Base-by-base conservation (phyloP, 495 filamentous ascomycete genomes). In the Hypoxylon cercidicola region DNA sequence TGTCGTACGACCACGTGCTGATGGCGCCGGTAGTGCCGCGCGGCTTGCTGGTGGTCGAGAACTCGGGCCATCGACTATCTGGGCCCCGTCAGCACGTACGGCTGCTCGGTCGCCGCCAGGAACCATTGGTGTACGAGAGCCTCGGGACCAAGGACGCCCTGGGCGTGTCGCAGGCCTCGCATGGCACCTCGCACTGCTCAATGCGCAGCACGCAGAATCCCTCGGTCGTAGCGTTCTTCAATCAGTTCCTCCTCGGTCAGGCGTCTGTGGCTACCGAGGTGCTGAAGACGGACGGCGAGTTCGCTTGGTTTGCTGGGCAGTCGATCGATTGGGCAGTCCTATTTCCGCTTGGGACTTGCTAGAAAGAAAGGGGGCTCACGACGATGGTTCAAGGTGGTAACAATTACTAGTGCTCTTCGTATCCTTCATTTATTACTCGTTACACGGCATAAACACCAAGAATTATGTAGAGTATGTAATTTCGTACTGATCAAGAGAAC, bases 41-140 rank as follows among this genome's bases (percentile, higher is more conserved):
- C 34, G 72, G 60, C n/a, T 56, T 82, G 47, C 59, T 77, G 21
- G 64, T 74, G 20, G 75, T 79, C 35, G 79, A 81, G 70, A 82
- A 82, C 58, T 74, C 75, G n/a, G 72, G 54, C n/a, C 3, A 74
- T 78, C 60, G 74, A 77, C 54, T 82, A 77, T 68, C 72, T 82
- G 50, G 76, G 78, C n/a, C 71, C 73, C 0, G 60, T 70, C 39
- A 75, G 74, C 62, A 78, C 75, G 39, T 77, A 74, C 54, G 79
- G 68, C 8, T 81, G 79, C 68, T 71, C 74, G 63, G 69, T 60
- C 28, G 70, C 75, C 19, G 77, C 52, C 8, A 62, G 70, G 30
- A 60, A n/a, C n/a, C n/a, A n/a, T n/a, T 69, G 54, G 66, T 79
- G 18, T 78, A 72, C 56, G 64, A 77, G 60, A 65, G 75, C 4